Evolutionary conservation across 148 eudicot genomes (phyloP).

Genomic region (Simmondsia chinensis): DNA sequence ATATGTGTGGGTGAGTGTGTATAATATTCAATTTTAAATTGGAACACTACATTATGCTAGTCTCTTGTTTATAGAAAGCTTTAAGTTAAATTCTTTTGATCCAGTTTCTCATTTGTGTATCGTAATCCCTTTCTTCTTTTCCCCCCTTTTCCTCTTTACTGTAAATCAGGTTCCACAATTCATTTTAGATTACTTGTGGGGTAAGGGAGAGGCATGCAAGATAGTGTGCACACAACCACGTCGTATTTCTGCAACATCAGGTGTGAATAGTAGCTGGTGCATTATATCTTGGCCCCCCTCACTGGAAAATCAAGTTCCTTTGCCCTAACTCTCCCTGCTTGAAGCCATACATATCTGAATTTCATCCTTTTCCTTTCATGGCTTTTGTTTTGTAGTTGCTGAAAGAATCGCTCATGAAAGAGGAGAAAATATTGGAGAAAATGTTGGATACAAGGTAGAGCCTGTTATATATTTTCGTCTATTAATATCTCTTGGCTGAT

Average conservation of each 20-base stretch:
- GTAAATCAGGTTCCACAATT: conserved; percentile 95
- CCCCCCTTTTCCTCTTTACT: too few species aligned
- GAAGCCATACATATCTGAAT: too few species aligned
- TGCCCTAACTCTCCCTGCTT: too few species aligned
- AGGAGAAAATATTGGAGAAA: conserved; percentile 82
- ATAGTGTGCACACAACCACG: conserved; percentile 92
- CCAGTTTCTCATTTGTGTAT: too few species aligned
- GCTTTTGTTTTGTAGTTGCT: conserved; percentile 45
- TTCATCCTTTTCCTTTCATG: background rate
- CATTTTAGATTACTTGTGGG: conserved; percentile 80
- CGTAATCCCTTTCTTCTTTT: conserved; percentile 8
- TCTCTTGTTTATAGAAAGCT: too few species aligned
- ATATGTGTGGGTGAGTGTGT: too few species aligned
- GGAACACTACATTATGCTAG: too few species aligned
- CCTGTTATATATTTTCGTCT: background rate
- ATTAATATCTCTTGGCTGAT: background rate
- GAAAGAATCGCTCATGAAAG: conserved; percentile 82
- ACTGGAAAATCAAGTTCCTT: too few species aligned
- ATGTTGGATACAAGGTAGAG: conserved; percentile 86
- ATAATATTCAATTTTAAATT: too few species aligned
- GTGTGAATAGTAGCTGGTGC: conserved; percentile 19
- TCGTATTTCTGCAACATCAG: conserved; percentile 88
- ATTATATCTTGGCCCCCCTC: too few species aligned
- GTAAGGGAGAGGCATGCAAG: conserved; percentile 71
- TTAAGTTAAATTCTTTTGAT: too few species aligned